Conservation (phyloP, 441 rosid genomes). For the Populus hybrid region DNA sequence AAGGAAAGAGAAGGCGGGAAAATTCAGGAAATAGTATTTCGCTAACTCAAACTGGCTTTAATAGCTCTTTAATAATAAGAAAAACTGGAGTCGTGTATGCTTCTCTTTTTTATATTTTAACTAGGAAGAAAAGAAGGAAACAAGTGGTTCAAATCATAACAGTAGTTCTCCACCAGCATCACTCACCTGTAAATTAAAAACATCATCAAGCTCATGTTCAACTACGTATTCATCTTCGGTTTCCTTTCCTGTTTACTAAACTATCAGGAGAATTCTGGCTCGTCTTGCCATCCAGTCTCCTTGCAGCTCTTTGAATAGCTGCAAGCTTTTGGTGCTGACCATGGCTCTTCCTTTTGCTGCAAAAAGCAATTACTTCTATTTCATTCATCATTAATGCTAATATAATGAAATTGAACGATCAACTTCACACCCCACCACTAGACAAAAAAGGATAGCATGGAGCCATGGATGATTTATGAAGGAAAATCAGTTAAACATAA, state of each 20-base stretch:
- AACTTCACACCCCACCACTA: not conserved
- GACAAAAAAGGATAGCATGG: not conserved
- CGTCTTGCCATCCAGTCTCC: slow-evolving; percentile 54
- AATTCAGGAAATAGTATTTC: not conserved
- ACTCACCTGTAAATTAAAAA: slow-evolving; percentile 12
- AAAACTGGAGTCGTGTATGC: too few species aligned
- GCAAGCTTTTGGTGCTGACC: slow-evolving; percentile 67
- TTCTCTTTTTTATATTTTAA: too few species aligned
- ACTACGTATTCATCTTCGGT: slow-evolving; percentile 24
- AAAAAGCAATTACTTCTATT: not conserved
- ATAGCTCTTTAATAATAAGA: not conserved
- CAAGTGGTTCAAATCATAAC: not conserved
- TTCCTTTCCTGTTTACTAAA: slow-evolving; percentile 41
- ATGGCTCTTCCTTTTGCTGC: slow-evolving; percentile 65
- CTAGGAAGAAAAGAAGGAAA: not conserved
- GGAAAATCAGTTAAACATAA: not conserved
- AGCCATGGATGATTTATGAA: not conserved
- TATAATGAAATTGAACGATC: not conserved
- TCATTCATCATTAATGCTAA: not conserved
- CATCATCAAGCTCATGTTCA: slow-evolving; percentile 17
- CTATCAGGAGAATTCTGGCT: slow-evolving; percentile 26
- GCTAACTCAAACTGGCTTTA: not conserved
- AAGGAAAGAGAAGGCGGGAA: not conserved
- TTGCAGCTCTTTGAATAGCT: slow-evolving; percentile 59
- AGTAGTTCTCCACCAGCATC: not conserved